Base-by-base conservation (phyloP, 2,329 filamentous ascomycete genomes). In the Didymella segeticola region DNA sequence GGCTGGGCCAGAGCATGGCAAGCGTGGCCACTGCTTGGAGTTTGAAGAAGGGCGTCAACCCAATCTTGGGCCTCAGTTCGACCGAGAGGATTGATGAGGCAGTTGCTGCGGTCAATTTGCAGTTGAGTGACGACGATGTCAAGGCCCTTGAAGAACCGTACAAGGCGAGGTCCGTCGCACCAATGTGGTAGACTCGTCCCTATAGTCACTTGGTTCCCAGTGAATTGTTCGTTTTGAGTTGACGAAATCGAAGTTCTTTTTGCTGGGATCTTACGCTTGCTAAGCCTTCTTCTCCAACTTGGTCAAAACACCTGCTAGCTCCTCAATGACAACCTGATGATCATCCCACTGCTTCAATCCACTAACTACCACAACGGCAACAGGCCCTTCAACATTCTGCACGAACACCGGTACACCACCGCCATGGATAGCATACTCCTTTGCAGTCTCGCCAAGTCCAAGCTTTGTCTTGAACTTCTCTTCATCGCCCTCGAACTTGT, bases 271-370 rank as follows among this genome's bases (percentile, higher is more conserved):
- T n/a, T n/a, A n/a, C n/a, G 10, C 15, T 19, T 29, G 22, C 50
- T 38, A 19, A 23, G 17, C 30, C 26, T 12, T 19, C 36, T 27
- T 42, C 39, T 62, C 52, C 56, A 67, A 42, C 29, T 33, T 42
- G 36, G 57, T 43, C 12, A 41, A 46, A 23, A 68, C 26, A 17
- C 49, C 58, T 7, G 33, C 58, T 58, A 68, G 43, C 57, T 62
- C 64, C 70, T 92, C 87, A 1, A 89, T 81, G 69, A 93, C 86
- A 41, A 92, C 86, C 23, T 85, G 86, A 73, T 93, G 90, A 75
- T 93, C 90, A 76, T 92, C 84, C 68, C 89, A 81, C 77, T 92
- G 89, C 80, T 87, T 89, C 73, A 93, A 73, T 9, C 90, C 90
- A 72, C 86, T 90, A 2, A 93, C 89, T 12, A 92, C 85, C 4